These are phyloP conservation scores for Botrytis deweyae DNA, from an alignment of 2,329 filamentous ascomycete genomes.

Conservation along the genomic window DNA sequence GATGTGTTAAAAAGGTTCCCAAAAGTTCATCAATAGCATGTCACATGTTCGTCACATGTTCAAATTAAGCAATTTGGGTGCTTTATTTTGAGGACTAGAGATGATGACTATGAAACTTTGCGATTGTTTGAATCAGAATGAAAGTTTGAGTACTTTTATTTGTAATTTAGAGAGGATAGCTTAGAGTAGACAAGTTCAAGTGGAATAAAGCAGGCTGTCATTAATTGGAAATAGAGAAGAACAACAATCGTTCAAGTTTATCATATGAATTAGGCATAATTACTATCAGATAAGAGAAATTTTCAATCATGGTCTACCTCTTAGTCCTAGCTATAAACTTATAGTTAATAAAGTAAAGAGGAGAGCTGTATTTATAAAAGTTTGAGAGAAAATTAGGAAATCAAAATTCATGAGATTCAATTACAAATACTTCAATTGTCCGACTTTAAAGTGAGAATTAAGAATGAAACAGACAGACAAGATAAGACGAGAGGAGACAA, in stretches of 20 bases:
- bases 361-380: neutral
- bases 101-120: neutral
- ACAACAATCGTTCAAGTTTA: rapidly evolving
- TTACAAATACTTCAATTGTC: neutral
- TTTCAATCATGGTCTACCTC: neutral
- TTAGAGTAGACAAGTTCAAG: neutral
- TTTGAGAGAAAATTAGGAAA: neutral
- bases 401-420: neutral
- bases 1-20: neutral
- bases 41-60: neutral
- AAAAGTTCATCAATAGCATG: neutral
- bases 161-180: neutral
- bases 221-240: neutral
- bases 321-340: neutral
- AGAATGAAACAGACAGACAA: neutral
- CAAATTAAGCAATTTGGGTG: neutral
- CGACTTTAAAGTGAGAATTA: neutral
- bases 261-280: neutral
- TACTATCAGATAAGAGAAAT: neutral
- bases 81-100: neutral
- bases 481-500: neutral
- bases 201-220: rapidly evolving
- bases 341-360: neutral
- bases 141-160: neutral
- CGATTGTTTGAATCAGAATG: neutral